phyloP scores from a whole-genome alignment of 2,329 filamentous ascomycete genomes.

The Fusarium multiceps region DNA sequence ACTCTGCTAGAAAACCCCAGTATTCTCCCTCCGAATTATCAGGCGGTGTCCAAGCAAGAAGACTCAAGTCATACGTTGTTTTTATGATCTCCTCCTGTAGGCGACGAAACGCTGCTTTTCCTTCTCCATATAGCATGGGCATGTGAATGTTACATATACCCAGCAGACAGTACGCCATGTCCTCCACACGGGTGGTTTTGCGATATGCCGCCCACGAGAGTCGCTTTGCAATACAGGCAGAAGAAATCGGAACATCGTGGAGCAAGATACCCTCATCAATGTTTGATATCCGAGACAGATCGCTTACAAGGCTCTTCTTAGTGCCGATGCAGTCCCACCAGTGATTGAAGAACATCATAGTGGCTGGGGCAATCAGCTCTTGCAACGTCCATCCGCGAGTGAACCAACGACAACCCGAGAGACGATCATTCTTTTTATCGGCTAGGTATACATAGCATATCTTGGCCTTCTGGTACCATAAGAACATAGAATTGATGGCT shows the following conservation, averaged over 20 bases:
- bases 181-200: slow-evolving; percentile 2
- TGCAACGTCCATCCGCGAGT: slow-evolving; percentile 14
- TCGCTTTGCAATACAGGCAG: neutral
- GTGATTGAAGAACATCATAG: neutral
- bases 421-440: neutral
- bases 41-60: neutral
- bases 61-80: neutral
- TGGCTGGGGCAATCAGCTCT: neutral
- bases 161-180: slow-evolving; percentile 15
- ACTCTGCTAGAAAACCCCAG: neutral
- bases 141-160: slow-evolving; percentile 21
- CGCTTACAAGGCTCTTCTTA: neutral
- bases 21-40: neutral
- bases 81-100: slow-evolving; percentile 25
- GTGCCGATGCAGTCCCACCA: neutral
- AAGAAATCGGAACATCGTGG: neutral
- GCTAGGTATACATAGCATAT: neutral
- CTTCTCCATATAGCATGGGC: slow-evolving; percentile 24
- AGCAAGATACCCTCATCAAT: neutral
- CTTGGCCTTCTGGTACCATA: neutral
- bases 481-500: neutral
- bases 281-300: neutral
- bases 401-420: slow-evolving; percentile 1
- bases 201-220: slow-evolving; percentile 22
- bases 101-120: neutral